Conservation (phyloP, 2,329 filamentous ascomycete species). For the Xylaria sp. region DNA sequence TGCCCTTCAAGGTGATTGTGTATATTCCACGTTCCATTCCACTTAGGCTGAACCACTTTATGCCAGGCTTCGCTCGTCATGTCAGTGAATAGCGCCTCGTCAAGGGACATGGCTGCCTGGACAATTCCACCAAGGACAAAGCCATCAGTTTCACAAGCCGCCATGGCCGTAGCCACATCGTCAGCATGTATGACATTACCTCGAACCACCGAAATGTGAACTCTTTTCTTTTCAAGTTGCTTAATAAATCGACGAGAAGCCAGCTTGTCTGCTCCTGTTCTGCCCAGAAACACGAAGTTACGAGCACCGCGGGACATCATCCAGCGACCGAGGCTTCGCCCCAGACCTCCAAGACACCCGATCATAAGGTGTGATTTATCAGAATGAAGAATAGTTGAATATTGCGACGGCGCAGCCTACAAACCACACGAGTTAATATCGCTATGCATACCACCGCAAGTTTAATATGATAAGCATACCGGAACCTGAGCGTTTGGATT, state of each 20-base stretch:
- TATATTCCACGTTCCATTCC: constrained; percentile 23
- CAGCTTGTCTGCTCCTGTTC: neutral
- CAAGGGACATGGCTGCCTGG: constrained; percentile 34
- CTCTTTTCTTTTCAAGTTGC: neutral
- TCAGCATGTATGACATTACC: neutral
- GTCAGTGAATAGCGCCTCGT: constrained; percentile 31
- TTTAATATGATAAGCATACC: too few species aligned
- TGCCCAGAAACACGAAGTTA: neutral
- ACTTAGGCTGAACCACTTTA: constrained; percentile 18
- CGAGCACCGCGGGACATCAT: neutral
- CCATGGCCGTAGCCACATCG: neutral
- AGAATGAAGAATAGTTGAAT: neutral
- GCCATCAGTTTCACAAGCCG: neutral
- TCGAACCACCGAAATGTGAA: neutral
- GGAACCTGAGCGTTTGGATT: neutral
- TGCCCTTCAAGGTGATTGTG: neutral
- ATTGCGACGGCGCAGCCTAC: neutral
- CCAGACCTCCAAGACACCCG: neutral
- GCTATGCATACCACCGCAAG: too few species aligned
- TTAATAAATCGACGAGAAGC: neutral
- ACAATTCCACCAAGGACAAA: neutral
- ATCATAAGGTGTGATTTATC: neutral
- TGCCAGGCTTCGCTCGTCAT: constrained; percentile 26
- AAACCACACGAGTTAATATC: neutral
- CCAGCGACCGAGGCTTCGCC: neutral